Evolutionary conservation across 495 filamentous ascomycete species (phyloP).

Genomic region (Symbiotaphrina buchneri): DNA sequence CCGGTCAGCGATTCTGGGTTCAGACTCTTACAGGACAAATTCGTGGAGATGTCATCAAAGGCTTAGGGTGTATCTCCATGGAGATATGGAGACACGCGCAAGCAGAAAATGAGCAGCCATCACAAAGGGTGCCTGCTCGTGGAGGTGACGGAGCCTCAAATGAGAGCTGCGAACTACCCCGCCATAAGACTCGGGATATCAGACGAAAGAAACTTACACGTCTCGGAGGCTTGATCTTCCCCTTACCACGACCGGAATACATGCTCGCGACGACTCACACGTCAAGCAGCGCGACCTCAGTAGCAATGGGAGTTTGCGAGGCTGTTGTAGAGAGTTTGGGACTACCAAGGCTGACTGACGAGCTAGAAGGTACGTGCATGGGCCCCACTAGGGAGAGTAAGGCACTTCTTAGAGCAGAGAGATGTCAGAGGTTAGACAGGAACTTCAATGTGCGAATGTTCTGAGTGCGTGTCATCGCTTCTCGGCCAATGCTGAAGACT

Average conservation of each 20-base stretch:
- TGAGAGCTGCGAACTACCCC: not conserved
- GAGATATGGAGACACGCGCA: not conserved
- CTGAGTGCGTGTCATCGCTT: too few species aligned
- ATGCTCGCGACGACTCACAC: too few species aligned
- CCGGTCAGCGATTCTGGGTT: slow-evolving; percentile 4
- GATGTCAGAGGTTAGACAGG: too few species aligned
- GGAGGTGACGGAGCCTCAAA: not conserved
- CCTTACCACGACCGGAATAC: slow-evolving; percentile 38
- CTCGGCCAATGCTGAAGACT: too few species aligned
- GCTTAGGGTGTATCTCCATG: not conserved
- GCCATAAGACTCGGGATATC: slow-evolving; percentile 1
- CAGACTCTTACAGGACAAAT: slow-evolving; percentile 1
- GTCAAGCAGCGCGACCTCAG: too few species aligned
- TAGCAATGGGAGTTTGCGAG: too few species aligned
- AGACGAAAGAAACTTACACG: slow-evolving; percentile 26
- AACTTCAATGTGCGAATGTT: too few species aligned
- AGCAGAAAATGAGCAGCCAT: not conserved
- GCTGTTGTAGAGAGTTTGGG: too few species aligned
- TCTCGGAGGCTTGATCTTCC: slow-evolving; percentile 50
- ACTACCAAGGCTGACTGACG: too few species aligned
- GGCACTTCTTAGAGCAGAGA: too few species aligned
- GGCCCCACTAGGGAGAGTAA: too few species aligned
- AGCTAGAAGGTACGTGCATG: too few species aligned
- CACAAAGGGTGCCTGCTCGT: not conserved
- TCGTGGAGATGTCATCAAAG: not conserved